Base-by-base conservation (phyloP, 306 rosid species). In the Prunus salicina region DNA sequence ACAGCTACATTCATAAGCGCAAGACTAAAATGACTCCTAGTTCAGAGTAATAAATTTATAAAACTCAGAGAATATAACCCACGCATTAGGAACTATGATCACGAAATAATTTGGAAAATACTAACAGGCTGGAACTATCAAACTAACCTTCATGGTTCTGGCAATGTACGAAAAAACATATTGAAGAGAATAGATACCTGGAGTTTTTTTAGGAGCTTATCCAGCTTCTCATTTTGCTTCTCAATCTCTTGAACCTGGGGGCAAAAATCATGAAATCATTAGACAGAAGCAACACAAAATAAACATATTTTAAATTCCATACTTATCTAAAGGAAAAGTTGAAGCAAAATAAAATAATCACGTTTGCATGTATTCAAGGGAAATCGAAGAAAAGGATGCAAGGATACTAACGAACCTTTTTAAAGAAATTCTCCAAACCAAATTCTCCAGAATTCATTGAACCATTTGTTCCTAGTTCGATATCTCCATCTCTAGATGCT, bases 241-340 rank as follows among this genome's bases (percentile, higher is more conserved):
- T 91, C 98, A 72, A 93, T 87, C 77, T 93, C 97, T 66, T 89
- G 91, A 69, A 91, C 93, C 98, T 93, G 85, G 45, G 3, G 32
- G 56, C 8, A 6, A 63, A 79, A 49, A 41, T 41, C 76, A 76
- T 56, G 18, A 22, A 30, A 57, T 28, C 67, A 20, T 38, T 38
- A 72, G 24, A 24, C 53, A 41, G 24, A 43, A 56, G 24, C 41
- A 25, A 72, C 38, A 57, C 16, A 72, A 13, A 15, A 19, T 43
- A 57, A 41, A 57, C 41, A 7, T 14, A 8, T 46, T 58, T 46
- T 22, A 53, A 8, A 68, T 18, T 47, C 22, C 14, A 51, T 70
- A 74, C 56, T 34, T 9, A 72, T 70, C 43, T 12, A 19, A 19
- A 62, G 24, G 56, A 41, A 75, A 25, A 72, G 1, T 18, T 63